phyloP scores from a whole-genome alignment of 2,329 filamentous ascomycete genomes.

The Talaromyces sp. region DNA sequence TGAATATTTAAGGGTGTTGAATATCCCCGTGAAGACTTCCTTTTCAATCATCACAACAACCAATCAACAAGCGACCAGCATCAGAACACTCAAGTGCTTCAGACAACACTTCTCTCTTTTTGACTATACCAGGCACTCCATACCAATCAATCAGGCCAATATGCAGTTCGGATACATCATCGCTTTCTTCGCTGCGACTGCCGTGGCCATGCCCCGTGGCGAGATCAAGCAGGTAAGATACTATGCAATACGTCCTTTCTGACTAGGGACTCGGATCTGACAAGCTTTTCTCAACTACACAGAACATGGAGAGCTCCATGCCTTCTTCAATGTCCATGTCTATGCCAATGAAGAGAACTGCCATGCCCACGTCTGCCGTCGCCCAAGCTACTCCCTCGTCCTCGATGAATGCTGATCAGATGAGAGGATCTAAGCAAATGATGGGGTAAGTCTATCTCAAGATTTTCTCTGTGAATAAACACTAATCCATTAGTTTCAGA shows the following conservation, averaged over 20 bases:
- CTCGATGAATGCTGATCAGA: conserved; percentile 1
- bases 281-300: not conserved
- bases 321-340: conserved; percentile 9
- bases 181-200: conserved; percentile 5
- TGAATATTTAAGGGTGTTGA: not conserved
- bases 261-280: no score
- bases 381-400: conserved; percentile 4
- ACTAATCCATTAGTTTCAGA: not conserved
- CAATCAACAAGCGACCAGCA: no score
- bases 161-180: conserved; percentile 13
- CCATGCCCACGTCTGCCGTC: not conserved
- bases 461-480: conserved; percentile 33
- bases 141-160: not conserved
- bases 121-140: not conserved
- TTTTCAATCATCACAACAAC: no score
- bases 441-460: conserved; percentile 9
- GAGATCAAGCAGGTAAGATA: conserved; percentile 7
- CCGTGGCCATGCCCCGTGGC: conserved; percentile 9
- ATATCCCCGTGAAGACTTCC: no score
- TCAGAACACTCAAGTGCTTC: not conserved
- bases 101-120: no score
- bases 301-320: conserved; percentile 3
- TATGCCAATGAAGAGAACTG: conserved; percentile 11
- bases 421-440: conserved; percentile 10
- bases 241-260: no score